Percentiles rank a stretch among this genome's conserved stretches.
phyloP scores from a whole-genome alignment of 305 asterid species.

The Fraxinus sp. region DNA sequence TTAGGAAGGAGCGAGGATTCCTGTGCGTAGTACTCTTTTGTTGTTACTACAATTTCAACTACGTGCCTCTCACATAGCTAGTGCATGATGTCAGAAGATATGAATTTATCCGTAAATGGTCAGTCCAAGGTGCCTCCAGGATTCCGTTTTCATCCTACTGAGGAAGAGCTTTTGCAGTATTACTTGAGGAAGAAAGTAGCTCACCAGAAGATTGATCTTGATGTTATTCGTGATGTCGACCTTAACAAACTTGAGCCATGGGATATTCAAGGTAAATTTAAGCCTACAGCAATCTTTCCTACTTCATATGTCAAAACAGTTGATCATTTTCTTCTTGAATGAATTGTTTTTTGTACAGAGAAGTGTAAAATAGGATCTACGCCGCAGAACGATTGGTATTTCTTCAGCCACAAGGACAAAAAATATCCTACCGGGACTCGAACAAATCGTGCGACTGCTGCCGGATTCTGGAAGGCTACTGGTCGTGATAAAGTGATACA shows the following conservation, averaged over 20 bases:
- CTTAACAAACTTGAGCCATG: constrained; percentile 94
- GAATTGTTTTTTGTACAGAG: constrained; percentile 35
- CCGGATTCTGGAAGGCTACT: constrained; percentile 98
- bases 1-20: not conserved
- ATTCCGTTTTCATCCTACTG: constrained; percentile 93
- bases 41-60: not conserved
- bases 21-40: not conserved
- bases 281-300: not conserved
- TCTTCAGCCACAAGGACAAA: constrained; percentile 97
- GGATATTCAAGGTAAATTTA: constrained; percentile 74
- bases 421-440: constrained; percentile 93
- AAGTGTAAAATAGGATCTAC: constrained; percentile 86
- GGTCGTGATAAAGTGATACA: constrained; percentile 86
- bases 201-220: constrained; percentile 67
- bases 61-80: not conserved
- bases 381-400: constrained; percentile 97
- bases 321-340: not conserved
- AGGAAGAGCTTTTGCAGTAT: constrained; percentile 84
- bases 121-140: constrained; percentile 92
- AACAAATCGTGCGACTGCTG: constrained; percentile 90
- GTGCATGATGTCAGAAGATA: constrained; percentile 43
- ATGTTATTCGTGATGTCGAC: constrained; percentile 86
- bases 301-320: not conserved
- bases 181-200: constrained; percentile 81
- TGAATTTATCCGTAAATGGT: constrained; percentile 80